A percentile compares a stretch with the other conserved stretches of the same genome.
Evolutionary conservation across 345 rosid genomes (phyloP).

Genomic region (Hirschfeldia incana): DNA sequence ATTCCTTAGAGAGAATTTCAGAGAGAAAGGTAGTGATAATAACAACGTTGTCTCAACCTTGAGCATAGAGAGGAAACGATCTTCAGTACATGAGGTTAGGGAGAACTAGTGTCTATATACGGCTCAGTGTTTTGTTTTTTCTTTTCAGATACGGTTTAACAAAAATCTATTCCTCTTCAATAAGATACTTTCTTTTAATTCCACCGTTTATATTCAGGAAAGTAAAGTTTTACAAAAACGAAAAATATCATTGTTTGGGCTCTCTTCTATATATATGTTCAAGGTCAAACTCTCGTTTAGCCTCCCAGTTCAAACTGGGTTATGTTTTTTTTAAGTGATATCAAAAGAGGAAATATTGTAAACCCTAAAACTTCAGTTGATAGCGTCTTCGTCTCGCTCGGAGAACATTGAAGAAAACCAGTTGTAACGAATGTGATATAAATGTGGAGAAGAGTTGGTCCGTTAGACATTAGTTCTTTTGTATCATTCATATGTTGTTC

Average conservation of each 20-base stretch:
- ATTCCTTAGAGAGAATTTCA: constrained; percentile 74
- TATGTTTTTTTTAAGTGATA: not conserved
- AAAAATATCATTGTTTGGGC: not conserved
- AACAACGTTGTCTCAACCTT: constrained; percentile 40
- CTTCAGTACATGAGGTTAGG: constrained; percentile 47
- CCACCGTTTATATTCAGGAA: not conserved
- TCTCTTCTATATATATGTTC: not conserved
- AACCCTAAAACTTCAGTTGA: constrained; percentile 20
- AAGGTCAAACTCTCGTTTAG: not conserved
- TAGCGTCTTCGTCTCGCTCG: constrained; percentile 54
- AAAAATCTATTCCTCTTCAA: constrained; percentile 21
- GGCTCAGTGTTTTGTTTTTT: constrained; percentile 1
- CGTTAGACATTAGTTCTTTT: constrained; percentile 11
- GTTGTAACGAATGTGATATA: constrained; percentile 55
- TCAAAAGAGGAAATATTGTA: not conserved
- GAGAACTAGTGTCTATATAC: constrained; percentile 33
- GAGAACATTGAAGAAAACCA: constrained; percentile 58
- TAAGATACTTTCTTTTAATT: not conserved
- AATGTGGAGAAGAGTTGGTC: constrained; percentile 76
- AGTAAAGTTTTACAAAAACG: not conserved
- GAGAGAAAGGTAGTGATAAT: constrained; percentile 40
- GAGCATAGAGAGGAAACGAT: constrained; percentile 56
- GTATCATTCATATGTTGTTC: not conserved
- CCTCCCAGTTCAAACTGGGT: not conserved
- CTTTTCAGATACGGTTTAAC: not conserved